Percentiles rank a stretch among this genome's conserved stretches.
phyloP scores from a whole-genome alignment of 257 asterid species.

The Euphrasia confusa region DNA sequence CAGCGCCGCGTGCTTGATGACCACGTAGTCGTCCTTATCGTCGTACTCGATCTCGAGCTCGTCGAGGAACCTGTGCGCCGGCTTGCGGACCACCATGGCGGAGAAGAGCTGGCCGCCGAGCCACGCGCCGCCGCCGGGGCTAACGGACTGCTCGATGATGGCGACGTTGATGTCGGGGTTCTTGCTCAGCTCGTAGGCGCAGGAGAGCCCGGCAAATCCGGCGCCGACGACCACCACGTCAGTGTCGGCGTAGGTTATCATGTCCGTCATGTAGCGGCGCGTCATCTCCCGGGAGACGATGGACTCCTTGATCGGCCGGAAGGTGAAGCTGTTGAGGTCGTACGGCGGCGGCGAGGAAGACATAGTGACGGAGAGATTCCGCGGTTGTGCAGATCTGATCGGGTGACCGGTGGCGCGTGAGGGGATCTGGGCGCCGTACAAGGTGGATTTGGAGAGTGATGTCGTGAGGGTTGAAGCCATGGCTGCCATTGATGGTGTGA shows the following conservation, averaged over 20 bases:
- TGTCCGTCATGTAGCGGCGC: conserved; percentile 50
- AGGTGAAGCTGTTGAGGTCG: too few species aligned
- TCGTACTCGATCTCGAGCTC: conserved; percentile 50
- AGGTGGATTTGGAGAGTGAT: too few species aligned
- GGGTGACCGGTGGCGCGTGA: too few species aligned
- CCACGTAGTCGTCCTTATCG: conserved; percentile 76
- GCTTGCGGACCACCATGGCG: conserved; percentile 61
- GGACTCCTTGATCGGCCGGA: conserved; percentile 23
- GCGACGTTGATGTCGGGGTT: conserved; percentile 42
- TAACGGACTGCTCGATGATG: conserved; percentile 58
- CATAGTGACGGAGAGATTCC: too few species aligned
- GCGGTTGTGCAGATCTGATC: too few species aligned
- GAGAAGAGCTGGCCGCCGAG: conserved; percentile 62
- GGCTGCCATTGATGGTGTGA: too few species aligned
- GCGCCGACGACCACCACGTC: conserved; percentile 59
- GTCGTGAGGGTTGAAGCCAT: too few species aligned
- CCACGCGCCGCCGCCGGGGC: conserved; percentile 73
- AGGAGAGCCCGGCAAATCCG: conserved; percentile 61
- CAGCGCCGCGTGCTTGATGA: conserved; percentile 85
- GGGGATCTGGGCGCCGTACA: too few species aligned
- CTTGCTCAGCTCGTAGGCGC: conserved; percentile 58
- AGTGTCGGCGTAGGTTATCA: conserved; percentile 60
- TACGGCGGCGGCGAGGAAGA: too few species aligned
- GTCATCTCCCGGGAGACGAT: conserved; percentile 55
- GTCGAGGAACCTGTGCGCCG: conserved; percentile 49